Evolutionary conservation across 1,284 basidiomycete species (phyloP), one percentile per base, ranked within the genome.

Genomic region (Melanopsichium pennsylvanicum): DNA sequence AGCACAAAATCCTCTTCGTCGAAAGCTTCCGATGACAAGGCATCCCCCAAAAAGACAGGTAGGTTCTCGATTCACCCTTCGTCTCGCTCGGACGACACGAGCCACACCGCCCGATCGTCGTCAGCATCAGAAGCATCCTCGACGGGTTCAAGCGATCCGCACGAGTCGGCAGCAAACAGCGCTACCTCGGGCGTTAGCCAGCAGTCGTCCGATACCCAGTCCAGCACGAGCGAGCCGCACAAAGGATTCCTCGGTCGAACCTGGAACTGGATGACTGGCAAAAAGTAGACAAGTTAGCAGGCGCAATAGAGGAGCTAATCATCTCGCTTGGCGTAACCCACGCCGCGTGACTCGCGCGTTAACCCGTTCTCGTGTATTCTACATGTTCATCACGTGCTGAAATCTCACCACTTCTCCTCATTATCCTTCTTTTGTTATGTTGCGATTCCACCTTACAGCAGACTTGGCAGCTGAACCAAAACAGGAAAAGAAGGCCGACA

Each of bases 11-110:
- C 45, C 18, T 45, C 45, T 36, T 48, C 50, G 45, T 35, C 50
- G n/a, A n/a, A n/a, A 32, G 1, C 36, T 23, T 49, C 45, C 23
- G 51, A 48, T 15, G 22, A 31, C 15, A 50, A 56, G 35, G 18
- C 57, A 19, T 44, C 43, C n/a, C 32, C 48, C 18, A 57, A 57
- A 46, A 63, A 57, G 43, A 12, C 51, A 62, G 66, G 66, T 69
- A 69, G 66, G 66, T 69, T 62, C 26, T 47, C 66, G 10, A 59
- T 69, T 12, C 66, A 69, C 29, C 59, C 55, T 16, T 69, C 66
- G 15, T 69, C 66, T 35, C 66, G 59, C 7, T 58, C 49, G 16
- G 66, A 69, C 33, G 45, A 59, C 15, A 31, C 34, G n/a, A 39
- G 8, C 27, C 27, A 31, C 50, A 35, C n/a, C n/a, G n/a, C n/a